These are phyloP conservation scores for Cyberlindnera mississippiensis DNA, from an alignment of 805 yeast species.

Conservation along the genomic window DNA sequence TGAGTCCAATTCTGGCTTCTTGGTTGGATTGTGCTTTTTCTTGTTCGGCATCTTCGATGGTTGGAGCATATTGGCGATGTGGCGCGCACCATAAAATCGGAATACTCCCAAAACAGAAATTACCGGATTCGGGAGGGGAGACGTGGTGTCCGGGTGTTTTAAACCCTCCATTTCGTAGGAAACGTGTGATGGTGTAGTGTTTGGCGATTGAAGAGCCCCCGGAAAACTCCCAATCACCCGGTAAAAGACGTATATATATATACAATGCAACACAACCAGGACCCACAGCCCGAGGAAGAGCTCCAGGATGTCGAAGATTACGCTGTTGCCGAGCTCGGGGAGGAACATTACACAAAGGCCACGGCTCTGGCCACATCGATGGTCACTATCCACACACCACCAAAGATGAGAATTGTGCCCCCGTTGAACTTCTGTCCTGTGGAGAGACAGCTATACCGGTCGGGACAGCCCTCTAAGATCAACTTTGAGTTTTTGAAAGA, in stretches of 20 bases:
- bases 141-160: background rate
- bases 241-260: too few relatives aligned
- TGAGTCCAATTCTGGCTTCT: too few relatives aligned
- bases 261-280: constrained; percentile 5
- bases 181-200: background rate
- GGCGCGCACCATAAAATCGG: too few relatives aligned
- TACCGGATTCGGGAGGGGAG: too few relatives aligned
- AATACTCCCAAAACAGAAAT: too few relatives aligned
- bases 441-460: constrained; percentile 77
- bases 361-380: constrained; percentile 7
- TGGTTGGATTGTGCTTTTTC: too few relatives aligned
- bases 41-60: too few relatives aligned
- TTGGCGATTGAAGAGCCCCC: too few relatives aligned
- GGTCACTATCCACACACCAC: constrained; percentile 27
- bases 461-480: constrained; percentile 94
- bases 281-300: constrained; percentile 6
- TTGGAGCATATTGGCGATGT: too few relatives aligned
- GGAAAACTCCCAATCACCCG: too few relatives aligned
- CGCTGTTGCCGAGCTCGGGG: constrained; percentile 11
- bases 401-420: constrained; percentile 72
- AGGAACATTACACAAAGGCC: constrained; percentile 13
- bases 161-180: background rate
- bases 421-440: constrained; percentile 96
- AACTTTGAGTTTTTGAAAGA: constrained; percentile 82
- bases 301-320: constrained; percentile 10